A percentile compares a stretch with the other conserved stretches of the same genome.
Conservation (phyloP, 2,329 filamentous ascomycete species). For the Botryotinia convoluta region DNA sequence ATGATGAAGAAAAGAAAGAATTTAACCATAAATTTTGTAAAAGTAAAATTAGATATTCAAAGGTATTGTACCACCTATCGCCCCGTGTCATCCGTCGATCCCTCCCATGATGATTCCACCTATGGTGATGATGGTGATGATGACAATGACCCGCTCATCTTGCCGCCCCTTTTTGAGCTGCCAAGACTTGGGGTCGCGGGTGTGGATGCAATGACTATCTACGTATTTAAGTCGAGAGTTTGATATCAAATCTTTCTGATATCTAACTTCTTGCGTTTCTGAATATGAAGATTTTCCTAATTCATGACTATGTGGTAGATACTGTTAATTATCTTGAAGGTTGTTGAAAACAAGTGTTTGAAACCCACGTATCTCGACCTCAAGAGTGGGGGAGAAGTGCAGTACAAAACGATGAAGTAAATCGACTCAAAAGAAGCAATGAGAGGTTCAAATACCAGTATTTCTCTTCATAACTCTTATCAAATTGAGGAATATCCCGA, state of each 20-base stretch:
- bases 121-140: background rate
- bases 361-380: background rate
- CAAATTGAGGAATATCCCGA: background rate
- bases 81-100: background rate
- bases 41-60: background rate
- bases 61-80: background rate
- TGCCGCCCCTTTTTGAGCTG: background rate
- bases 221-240: background rate
- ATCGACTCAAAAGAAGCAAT: background rate
- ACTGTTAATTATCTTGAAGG: background rate
- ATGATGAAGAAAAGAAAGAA: too few relatives aligned
- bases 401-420: background rate
- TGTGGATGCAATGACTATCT: too few relatives aligned
- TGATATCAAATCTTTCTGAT: rapidly evolving
- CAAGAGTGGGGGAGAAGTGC: background rate
- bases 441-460: too few relatives aligned
- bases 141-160: background rate
- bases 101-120: background rate
- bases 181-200: background rate
- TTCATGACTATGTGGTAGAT: background rate
- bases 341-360: background rate
- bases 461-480: too few relatives aligned
- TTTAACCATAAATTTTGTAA: background rate
- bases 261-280: background rate
- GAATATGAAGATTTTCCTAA: too few relatives aligned